Conservation (phyloP, 202 grass and related monocot genomes). For the Elaeis oleifera region DNA sequence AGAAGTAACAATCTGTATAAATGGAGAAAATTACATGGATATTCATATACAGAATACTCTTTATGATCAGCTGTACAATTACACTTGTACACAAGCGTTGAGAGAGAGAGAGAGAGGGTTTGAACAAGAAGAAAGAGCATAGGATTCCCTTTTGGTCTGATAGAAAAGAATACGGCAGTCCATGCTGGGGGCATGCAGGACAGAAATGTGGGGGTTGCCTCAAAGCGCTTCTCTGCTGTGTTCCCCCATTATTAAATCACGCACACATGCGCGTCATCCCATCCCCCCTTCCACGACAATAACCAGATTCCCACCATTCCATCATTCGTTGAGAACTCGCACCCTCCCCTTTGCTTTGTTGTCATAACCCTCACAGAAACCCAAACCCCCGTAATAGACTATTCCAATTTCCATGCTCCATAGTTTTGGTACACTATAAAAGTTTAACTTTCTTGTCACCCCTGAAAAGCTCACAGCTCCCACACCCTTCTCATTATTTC, state of each 20-base stretch:
- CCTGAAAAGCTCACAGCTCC: neutral
- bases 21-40: no score
- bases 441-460: neutral
- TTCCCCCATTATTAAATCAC: neutral
- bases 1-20: no score
- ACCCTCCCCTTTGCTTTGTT: constrained; percentile 2
- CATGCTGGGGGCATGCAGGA: constrained; percentile 9
- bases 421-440: no score
- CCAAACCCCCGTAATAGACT: no score
- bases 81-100: neutral
- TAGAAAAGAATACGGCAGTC: constrained; percentile 17
- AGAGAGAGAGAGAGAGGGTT: neutral
- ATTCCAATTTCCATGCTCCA: no score
- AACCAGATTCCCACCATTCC: no score
- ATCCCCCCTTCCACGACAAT: no score
- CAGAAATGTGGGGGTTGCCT: constrained; percentile 7
- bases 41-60: no score
- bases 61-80: no score
- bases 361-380: no score
- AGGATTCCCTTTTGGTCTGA: constrained; percentile 18
- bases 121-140: constrained; percentile 4
- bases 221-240: neutral
- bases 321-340: neutral
- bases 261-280: no score
- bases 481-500: no score